Evolutionary conservation across 352 stramenopile genomes (phyloP).

Genomic region (Phytopythium sindhum): DNA sequence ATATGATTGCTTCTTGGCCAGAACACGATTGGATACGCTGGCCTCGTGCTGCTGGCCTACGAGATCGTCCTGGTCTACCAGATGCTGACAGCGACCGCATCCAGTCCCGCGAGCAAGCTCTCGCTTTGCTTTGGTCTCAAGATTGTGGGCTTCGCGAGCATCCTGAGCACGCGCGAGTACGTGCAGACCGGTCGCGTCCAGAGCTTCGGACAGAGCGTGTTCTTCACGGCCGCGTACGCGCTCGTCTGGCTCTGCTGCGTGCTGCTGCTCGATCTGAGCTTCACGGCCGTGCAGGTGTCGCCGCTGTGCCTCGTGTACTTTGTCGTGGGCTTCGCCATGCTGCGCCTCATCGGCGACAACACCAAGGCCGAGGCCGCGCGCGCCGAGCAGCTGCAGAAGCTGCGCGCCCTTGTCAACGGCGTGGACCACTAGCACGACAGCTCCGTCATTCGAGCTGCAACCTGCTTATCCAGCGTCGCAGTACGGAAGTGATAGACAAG

Average conservation of each 20-base stretch:
- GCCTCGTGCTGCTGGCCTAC: constrained; percentile 36
- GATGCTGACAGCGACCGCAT: constrained; percentile 16
- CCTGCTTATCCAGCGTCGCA: too few relatives aligned
- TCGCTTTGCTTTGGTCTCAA: constrained; percentile 36
- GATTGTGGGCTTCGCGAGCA: constrained; percentile 29
- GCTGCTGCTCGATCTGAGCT: constrained; percentile 20
- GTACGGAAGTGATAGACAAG: too few relatives aligned
- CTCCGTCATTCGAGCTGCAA: too few relatives aligned
- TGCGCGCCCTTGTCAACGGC: constrained; percentile 25
- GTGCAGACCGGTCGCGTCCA: constrained; percentile 18
- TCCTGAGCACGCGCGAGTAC: constrained; percentile 38
- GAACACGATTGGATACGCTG: constrained; percentile 34
- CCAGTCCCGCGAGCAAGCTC: constrained; percentile 8
- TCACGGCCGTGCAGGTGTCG: constrained; percentile 38
- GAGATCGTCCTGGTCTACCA: constrained; percentile 36
- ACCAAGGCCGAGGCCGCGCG: constrained; percentile 47
- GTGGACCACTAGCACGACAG: neutral
- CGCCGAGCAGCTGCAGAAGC: constrained; percentile 49
- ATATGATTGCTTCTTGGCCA: too few relatives aligned
- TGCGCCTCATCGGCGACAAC: constrained; percentile 45
- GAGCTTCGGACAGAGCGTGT: constrained; percentile 22
- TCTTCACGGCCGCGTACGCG: constrained; percentile 34
- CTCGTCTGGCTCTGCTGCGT: constrained; percentile 31
- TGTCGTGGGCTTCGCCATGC: constrained; percentile 15
- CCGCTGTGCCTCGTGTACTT: constrained; percentile 44